phyloP scores from a whole-genome alignment of 305 asterid species.

The Rubia balearica region DNA sequence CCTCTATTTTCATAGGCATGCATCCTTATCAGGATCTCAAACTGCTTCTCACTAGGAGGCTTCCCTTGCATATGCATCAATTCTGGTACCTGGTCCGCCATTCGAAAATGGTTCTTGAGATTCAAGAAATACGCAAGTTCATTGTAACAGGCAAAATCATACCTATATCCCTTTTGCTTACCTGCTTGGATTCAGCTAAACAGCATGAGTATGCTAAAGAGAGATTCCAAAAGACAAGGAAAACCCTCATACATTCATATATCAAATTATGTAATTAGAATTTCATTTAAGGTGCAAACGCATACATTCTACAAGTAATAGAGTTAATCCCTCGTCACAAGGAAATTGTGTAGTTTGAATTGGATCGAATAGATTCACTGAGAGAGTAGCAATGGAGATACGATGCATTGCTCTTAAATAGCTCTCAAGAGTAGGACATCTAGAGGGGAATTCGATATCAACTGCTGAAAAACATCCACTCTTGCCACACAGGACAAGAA shows the following conservation, averaged over 20 bases:
- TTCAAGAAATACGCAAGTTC: conserved; percentile 77
- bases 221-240: background rate
- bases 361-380: no score
- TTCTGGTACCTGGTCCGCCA: conserved; percentile 93
- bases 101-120: conserved; percentile 62
- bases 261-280: background rate
- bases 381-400: no score
- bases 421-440: no score
- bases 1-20: conserved; percentile 83
- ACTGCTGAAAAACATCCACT: no score
- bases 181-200: conserved; percentile 39
- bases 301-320: no score
- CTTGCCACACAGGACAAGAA: no score
- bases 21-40: conserved; percentile 83
- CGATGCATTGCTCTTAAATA: no score
- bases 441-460: no score
- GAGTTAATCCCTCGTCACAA: no score
- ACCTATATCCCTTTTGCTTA: conserved; percentile 89
- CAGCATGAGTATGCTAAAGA: conserved; percentile 14
- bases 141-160: conserved; percentile 91
- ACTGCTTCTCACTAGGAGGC: conserved; percentile 87
- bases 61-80: conserved; percentile 92
- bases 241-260: background rate
- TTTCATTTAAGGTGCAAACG: no score
- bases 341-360: no score